phyloP scores from a whole-genome alignment of 2,329 filamentous ascomycete species.

The Beauveria asiatica region DNA sequence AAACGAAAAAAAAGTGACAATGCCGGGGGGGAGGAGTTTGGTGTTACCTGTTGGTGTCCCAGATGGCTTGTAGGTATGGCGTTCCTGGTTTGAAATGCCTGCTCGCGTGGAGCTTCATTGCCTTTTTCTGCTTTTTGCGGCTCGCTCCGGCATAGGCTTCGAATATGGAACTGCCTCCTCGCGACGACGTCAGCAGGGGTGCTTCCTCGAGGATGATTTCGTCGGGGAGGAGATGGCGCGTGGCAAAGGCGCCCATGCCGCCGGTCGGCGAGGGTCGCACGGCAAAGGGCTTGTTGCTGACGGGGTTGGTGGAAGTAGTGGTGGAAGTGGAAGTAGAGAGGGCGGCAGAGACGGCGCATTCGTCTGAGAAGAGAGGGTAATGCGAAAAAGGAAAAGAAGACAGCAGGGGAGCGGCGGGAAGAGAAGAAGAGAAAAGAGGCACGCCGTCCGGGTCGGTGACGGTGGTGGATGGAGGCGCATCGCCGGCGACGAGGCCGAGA shows the following conservation, averaged over 20 bases:
- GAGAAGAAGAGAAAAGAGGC: not conserved
- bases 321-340: not conserved
- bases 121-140: conserved; percentile 22
- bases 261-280: conserved; percentile 32
- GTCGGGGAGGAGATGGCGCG: conserved; percentile 25
- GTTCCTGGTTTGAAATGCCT: conserved; percentile 20
- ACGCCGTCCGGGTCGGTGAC: not conserved
- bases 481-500: no score
- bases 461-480: no score
- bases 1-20: no score
- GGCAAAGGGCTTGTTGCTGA: conserved; percentile 30
- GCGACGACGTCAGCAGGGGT: conserved; percentile 29
- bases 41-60: conserved; percentile 36
- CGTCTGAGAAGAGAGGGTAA: no score
- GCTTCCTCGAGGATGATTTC: conserved; percentile 37
- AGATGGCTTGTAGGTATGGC: conserved; percentile 28
- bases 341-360: not conserved
- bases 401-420: no score
- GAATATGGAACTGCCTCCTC: conserved; percentile 1
- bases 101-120: conserved; percentile 30
- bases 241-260: conserved; percentile 41
- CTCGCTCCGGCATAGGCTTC: conserved; percentile 31
- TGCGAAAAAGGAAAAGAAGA: no score
- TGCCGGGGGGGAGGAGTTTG: no score
- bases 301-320: no score